Evolutionary conservation across 257 asterid genomes (phyloP).

Genomic region (Solanum neorickii): DNA sequence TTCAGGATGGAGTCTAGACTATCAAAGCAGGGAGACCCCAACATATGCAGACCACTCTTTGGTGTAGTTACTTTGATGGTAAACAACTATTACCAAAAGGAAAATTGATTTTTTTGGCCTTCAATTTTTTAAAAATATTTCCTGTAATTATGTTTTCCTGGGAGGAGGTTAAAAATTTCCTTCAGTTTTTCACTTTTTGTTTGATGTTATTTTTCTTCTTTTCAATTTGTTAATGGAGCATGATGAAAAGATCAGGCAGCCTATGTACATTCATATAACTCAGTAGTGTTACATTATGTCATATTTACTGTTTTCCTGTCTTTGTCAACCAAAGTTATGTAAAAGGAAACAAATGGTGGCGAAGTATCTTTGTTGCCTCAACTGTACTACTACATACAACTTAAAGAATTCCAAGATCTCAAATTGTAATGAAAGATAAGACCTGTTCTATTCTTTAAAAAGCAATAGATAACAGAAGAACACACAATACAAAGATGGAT

Average conservation of each 20-base stretch:
- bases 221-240: not conserved
- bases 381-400: not conserved
- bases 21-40: conserved; percentile 39
- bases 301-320: not conserved
- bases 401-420: not conserved
- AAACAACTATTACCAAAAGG: conserved; percentile 8
- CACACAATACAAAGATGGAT: not conserved
- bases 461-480: not conserved
- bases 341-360: not conserved
- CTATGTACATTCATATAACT: not conserved
- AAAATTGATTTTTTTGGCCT: conserved; percentile 1
- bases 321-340: not conserved
- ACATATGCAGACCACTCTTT: conserved; percentile 24
- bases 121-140: not conserved
- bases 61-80: conserved; percentile 32
- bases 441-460: not conserved
- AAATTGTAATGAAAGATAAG: not conserved
- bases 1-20: conserved; percentile 54
- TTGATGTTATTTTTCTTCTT: not conserved
- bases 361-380: not conserved
- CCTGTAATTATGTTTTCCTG: not conserved
- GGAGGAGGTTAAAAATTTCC: not conserved
- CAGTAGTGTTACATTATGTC: not conserved
- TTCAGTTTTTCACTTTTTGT: not conserved
- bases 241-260: not conserved